Evolutionary conservation across 805 yeast genomes (phyloP).

Genomic region (Scheffersomyces lignosus): DNA sequence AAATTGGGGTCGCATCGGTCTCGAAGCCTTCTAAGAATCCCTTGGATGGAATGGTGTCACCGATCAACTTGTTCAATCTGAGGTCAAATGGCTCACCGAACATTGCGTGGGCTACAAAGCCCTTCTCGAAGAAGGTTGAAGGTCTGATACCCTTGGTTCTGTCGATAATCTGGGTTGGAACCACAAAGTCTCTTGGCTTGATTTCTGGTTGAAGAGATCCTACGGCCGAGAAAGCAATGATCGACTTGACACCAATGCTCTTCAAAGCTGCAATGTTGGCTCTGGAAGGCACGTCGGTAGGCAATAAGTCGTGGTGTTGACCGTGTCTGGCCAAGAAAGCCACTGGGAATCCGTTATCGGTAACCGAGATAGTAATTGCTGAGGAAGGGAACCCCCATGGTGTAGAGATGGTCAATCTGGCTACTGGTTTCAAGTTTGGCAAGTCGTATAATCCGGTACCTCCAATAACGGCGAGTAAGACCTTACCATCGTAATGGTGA

Average conservation of each 20-base stretch:
- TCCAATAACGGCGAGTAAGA: constrained; percentile 87
- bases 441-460: constrained; percentile 97
- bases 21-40: constrained; percentile 58
- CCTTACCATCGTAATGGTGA: constrained; percentile 52
- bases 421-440: constrained; percentile 81
- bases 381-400: constrained; percentile 99
- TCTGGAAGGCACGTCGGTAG: constrained; percentile 86
- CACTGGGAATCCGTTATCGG: constrained; percentile 73
- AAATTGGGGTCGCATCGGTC: constrained; percentile 36
- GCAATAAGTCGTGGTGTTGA: constrained; percentile 80
- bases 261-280: constrained; percentile 97
- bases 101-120: constrained; percentile 95
- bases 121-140: constrained; percentile 85
- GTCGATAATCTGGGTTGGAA: constrained; percentile 95
- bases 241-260: constrained; percentile 79
- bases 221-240: constrained; percentile 92
- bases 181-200: constrained; percentile 93
- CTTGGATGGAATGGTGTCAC: constrained; percentile 42
- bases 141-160: constrained; percentile 94
- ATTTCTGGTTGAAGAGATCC: constrained; percentile 91
- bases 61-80: constrained; percentile 64
- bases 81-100: constrained; percentile 96
- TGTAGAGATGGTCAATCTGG: constrained; percentile 75
- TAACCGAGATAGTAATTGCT: constrained; percentile 86
- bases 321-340: constrained; percentile 98